Evolutionary conservation across 1,284 basidiomycete species (phyloP).

Genomic region (Stygiomarasmius scandens): DNA sequence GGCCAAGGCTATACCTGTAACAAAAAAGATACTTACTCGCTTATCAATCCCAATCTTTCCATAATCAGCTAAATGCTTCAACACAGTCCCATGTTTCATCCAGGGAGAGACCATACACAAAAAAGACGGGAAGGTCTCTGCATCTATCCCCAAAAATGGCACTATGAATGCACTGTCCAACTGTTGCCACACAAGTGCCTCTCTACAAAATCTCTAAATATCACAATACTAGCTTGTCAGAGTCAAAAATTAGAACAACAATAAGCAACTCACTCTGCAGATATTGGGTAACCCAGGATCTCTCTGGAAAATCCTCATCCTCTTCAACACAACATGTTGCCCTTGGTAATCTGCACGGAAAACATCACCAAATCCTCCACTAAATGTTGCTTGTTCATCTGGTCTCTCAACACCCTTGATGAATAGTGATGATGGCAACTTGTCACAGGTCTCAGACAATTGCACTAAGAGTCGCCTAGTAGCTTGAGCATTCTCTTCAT

Average conservation of each 20-base stretch:
- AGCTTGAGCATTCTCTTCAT: neutral
- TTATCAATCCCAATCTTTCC: neutral
- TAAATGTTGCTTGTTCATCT: slow-evolving; percentile 11
- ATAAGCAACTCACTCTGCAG: neutral
- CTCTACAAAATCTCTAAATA: slow-evolving; percentile 22
- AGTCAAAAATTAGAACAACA: neutral
- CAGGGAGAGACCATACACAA: slow-evolving; percentile 23
- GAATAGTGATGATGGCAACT: slow-evolving; percentile 20
- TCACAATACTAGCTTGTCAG: neutral
- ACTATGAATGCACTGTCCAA: slow-evolving; percentile 22
- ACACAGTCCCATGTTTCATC: slow-evolving; percentile 24
- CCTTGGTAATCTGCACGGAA: slow-evolving; percentile 17
- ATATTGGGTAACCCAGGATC: neutral
- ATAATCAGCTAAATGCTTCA: slow-evolving; percentile 8
- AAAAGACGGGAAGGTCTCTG: slow-evolving; percentile 21
- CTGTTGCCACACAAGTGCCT: slow-evolving; percentile 24
- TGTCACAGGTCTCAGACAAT: slow-evolving; percentile 18
- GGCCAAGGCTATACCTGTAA: neutral
- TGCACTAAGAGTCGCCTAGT: neutral
- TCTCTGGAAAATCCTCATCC: slow-evolving; percentile 20
- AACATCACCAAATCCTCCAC: slow-evolving; percentile 23
- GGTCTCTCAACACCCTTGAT: slow-evolving; percentile 19
- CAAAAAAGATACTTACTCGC: neutral
- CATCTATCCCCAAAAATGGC: slow-evolving; percentile 24
- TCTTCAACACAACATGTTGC: slow-evolving; percentile 21